These are phyloP conservation scores for Euphrasia arctica DNA, from an alignment of 305 asterid genomes.

Conservation along the genomic window DNA sequence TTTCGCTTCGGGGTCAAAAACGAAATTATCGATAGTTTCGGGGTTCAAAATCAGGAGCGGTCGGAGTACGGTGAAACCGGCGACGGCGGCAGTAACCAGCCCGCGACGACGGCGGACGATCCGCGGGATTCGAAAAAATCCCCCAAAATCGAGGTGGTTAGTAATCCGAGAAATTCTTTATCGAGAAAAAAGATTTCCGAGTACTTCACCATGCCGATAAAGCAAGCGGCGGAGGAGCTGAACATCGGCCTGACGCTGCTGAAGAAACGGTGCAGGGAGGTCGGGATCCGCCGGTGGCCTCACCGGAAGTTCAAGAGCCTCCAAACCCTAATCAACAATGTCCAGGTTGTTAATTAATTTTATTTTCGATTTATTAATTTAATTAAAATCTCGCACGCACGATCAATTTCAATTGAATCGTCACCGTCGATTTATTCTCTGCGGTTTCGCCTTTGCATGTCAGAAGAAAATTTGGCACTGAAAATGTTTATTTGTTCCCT, in stretches of 20 bases:
- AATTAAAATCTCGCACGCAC: background rate
- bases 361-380: background rate
- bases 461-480: background rate
- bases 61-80: no score
- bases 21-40: conserved; percentile 20
- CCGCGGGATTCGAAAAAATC: background rate
- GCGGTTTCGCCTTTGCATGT: background rate
- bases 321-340: conserved; percentile 69
- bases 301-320: conserved; percentile 75
- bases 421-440: no score
- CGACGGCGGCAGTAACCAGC: background rate
- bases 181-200: conserved; percentile 27
- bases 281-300: conserved; percentile 85
- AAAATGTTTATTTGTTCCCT: background rate
- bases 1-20: conserved; percentile 8
- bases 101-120: background rate
- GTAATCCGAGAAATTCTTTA: background rate
- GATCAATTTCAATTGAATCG: background rate
- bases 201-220: conserved; percentile 71
- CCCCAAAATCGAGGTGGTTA: background rate
- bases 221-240: conserved; percentile 64
- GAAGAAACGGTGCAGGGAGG: conserved; percentile 75
- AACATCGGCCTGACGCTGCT: conserved; percentile 66
- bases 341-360: conserved; percentile 36
- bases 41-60: background rate